These are phyloP conservation scores for Cadophora luteo-olivacea DNA, from an alignment of 2,329 filamentous ascomycete species.

Conservation along the genomic window DNA sequence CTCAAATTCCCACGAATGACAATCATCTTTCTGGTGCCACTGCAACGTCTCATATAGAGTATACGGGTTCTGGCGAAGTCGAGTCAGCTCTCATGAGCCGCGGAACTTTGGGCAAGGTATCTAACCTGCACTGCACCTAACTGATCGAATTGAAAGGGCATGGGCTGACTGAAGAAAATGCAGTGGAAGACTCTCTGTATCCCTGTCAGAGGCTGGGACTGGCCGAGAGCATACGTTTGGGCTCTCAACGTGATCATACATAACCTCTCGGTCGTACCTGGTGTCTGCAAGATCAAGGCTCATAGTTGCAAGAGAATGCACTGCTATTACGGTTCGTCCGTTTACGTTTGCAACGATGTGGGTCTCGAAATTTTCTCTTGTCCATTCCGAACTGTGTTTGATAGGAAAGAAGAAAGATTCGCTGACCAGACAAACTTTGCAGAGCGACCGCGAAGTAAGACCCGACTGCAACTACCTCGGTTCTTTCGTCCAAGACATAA, in stretches of 20 bases:
- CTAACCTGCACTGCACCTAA: too few species aligned
- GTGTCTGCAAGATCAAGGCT: conserved; percentile 6
- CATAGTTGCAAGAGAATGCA: conserved; percentile 3
- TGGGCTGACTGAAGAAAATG: too few species aligned
- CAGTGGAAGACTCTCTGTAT: not conserved
- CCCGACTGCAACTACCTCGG: not conserved
- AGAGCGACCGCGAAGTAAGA: not conserved
- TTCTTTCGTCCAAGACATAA: not conserved
- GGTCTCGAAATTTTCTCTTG: not conserved
- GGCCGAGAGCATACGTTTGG: conserved; percentile 4
- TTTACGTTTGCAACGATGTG: conserved; percentile 7
- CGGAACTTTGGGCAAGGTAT: too few species aligned
- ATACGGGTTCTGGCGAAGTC: too few species aligned
- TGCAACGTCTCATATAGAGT: too few species aligned
- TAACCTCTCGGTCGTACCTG: not conserved
- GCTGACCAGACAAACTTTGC: not conserved
- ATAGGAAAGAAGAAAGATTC: not conserved
- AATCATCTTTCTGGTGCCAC: too few species aligned
- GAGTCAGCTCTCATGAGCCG: too few species aligned
- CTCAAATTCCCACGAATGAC: too few species aligned
- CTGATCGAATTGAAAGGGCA: too few species aligned
- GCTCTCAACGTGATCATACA: conserved; percentile 3
- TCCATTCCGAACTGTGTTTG: not conserved
- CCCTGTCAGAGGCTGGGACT: not conserved
- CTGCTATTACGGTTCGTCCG: conserved; percentile 10